Percentiles rank a stretch among this genome's conserved stretches.
Evolutionary conservation across 2,329 filamentous ascomycete species (phyloP).

Genomic region (Bertia moriformis): DNA sequence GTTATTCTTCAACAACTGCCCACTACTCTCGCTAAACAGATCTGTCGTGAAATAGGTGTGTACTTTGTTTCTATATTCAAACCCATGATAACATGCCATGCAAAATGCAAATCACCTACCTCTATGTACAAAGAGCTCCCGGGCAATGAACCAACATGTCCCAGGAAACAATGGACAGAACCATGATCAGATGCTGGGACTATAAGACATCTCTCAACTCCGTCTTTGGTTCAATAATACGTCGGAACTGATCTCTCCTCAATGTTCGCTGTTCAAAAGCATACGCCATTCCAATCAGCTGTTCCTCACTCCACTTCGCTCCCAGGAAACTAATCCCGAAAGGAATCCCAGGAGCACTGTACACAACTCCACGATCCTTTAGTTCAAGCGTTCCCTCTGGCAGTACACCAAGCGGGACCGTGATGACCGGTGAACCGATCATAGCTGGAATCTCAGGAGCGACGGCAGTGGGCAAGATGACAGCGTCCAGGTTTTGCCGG

Average conservation of each 20-base stretch:
- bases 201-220: too few relatives aligned
- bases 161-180: too few relatives aligned
- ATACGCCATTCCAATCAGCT: slow-evolving; percentile 50
- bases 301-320: slow-evolving; percentile 41
- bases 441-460: slow-evolving; percentile 32
- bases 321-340: slow-evolving; percentile 54
- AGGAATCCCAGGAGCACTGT: slow-evolving; percentile 34
- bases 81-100: neutral
- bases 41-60: too few relatives aligned
- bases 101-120: too few relatives aligned
- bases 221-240: slow-evolving; percentile 13
- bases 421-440: slow-evolving; percentile 44
- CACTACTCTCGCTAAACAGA: too few relatives aligned
- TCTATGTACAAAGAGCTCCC: too few relatives aligned
- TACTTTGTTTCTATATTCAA: neutral
- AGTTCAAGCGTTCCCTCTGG: slow-evolving; percentile 29
- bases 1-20: too few relatives aligned
- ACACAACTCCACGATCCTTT: slow-evolving; percentile 31
- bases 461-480: slow-evolving; percentile 40
- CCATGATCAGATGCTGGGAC: too few relatives aligned
- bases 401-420: slow-evolving; percentile 45
- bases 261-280: slow-evolving; percentile 48
- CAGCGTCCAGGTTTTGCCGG: slow-evolving; percentile 40
- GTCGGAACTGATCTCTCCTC: slow-evolving; percentile 11
- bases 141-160: too few relatives aligned